Base-by-base conservation (phyloP, 768 basidiomycete genomes). In the Calocybe gangraenosa region DNA sequence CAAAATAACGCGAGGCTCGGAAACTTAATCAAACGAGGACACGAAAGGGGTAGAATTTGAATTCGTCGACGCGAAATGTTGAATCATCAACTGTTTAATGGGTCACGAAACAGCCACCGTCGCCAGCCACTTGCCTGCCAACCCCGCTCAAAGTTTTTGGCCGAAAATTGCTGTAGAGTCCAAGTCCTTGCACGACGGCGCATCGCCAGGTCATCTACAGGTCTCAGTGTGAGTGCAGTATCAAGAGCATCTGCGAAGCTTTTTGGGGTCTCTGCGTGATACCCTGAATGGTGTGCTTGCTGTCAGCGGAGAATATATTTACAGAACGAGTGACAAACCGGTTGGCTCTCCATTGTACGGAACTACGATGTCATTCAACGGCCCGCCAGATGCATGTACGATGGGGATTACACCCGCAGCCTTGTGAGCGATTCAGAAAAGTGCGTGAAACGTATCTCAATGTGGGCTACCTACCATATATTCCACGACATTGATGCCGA, bases 401-500 rank as follows among this genome's bases (percentile, higher is more conserved):
- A 98, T 81, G 0, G 93, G 91, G 11, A 97, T 89, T 13, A 93
- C 78, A 0, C 95, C 95, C 3, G 96, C 92, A 8, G 92, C 94
- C 94, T 97, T 30, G 31, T 8, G 23, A 3, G 42, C 44, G 25
- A 39, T 13, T 37, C 19, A 35, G 19, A 8, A 45, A 17, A 15
- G 6, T n/a, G 6, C 34, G 34, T n/a, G 6, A 48, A 47, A 7
- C 44, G 49, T 17, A 43, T 1, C 13, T 25, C 2, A 20, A 13
- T 23, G 41, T 14, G 36, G 45, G 52, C 14, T 3, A 62, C 78
- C 52, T 39, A 89, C 94, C 94, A 98, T 95, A 55, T 89, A 95
- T 62, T 99, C 95, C 7, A 99, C 95, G 30, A 99, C 76, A 55
- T 93, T 96, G 62, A 99, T 98, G 2, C 96, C 95, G 51, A 98